Base-by-base conservation (phyloP, 371 early-diverging fungal species). In the Catenaria anguillulae region DNA sequence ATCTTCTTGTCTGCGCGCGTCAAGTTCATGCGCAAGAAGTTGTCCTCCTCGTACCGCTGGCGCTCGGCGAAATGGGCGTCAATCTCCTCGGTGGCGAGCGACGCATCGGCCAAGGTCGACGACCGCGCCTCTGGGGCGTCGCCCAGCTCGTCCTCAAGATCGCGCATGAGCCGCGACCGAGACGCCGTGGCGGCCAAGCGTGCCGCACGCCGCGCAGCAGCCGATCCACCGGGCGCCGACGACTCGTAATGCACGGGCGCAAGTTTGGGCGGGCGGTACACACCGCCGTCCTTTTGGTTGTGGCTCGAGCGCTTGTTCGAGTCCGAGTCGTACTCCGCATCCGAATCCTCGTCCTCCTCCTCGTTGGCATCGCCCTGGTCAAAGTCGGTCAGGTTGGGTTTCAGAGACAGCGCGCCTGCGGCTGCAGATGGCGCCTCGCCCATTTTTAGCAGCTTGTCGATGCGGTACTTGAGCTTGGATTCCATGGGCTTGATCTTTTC, bases 401-500 rank as follows among this genome's bases (percentile, higher is more conserved):
- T 86, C 77, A 89, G 92, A 48, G 84, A 79, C 63, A 89, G 72
- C 31, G 92, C 87, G 68, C 92, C 87, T 0, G 40, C 17, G 10
- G 17, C 17, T 40, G 40, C 17, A 5, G 17, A 10, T 5, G 10
- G 40, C 40, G 40, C 40, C 40, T 61, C 63, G 26, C 4, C 56
- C 60, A 1, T 60, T 48, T 55, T 65, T 60, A 95, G 81, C 33
- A 97, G 77, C 74, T 94, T 95, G 68, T 94, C 94, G 64, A 96
- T 89, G 77, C 93, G 96, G 73, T 94, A 96, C 73, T 90, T 89
- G 48, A 97, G 79, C 65, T 92, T 89, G 58, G 78, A 79, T 74
- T 97, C 97, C 42, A 97, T 73, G 0, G 96, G 97, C 68, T 87
- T 87, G 74, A 92, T 89, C 70, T 88, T 89, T 64, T 97, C 97